These are phyloP conservation scores for Xylaria flabelliformis DNA, from an alignment of 495 filamentous ascomycete species.

Conservation along the genomic window DNA sequence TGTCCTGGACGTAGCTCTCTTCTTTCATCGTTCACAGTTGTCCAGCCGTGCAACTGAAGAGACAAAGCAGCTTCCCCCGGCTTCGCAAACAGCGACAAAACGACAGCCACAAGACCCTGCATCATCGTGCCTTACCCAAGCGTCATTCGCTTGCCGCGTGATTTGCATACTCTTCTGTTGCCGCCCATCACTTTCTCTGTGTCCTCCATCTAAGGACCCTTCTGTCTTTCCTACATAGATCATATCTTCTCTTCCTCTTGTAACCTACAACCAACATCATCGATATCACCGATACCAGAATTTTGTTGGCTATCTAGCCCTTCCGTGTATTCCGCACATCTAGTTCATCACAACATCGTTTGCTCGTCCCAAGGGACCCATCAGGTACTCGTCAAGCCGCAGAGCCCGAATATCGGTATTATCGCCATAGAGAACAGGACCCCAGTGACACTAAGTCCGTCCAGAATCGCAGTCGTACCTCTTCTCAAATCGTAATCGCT, in stretches of 20 bases:
- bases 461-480: not conserved
- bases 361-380: slow-evolving; percentile 2
- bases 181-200: slow-evolving; percentile 14
- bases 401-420: not conserved
- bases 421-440: not conserved
- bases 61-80: slow-evolving; percentile 23
- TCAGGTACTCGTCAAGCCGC: not conserved
- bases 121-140: slow-evolving; percentile 38
- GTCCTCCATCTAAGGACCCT: not conserved
- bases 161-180: slow-evolving; percentile 31
- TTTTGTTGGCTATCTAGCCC: not conserved
- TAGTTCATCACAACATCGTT: not conserved
- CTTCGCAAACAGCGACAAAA: slow-evolving; percentile 26
- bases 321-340: not conserved
- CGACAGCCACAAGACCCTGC: slow-evolving; percentile 33
- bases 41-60: not conserved
- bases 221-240: slow-evolving; percentile 14
- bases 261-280: slow-evolving; percentile 18
- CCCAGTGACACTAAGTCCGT: not conserved
- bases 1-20: slow-evolving; percentile 7
- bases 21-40: slow-evolving; percentile 12
- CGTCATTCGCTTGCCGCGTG: slow-evolving; percentile 31
- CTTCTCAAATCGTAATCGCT: not conserved
- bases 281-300: not conserved
- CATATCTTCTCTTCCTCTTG: slow-evolving; percentile 22